Evolutionary conservation across 2,329 filamentous ascomycete species (phyloP).

Genomic region (Clonostachys chloroleuca): DNA sequence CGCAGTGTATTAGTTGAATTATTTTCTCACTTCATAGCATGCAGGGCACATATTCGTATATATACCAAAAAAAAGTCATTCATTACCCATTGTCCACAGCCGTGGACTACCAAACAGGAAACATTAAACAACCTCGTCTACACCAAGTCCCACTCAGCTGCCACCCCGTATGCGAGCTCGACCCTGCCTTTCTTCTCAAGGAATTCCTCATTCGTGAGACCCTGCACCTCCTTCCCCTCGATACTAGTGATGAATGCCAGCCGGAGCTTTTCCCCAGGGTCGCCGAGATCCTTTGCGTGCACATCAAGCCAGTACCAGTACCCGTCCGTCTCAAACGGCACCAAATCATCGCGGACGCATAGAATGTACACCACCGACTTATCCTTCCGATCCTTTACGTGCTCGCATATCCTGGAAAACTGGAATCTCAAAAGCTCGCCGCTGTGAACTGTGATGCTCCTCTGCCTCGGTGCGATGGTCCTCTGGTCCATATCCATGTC

Average conservation of each 20-base stretch:
- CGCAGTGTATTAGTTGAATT: too few relatives aligned
- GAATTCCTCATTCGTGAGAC: slow-evolving; percentile 42
- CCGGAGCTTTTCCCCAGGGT: slow-evolving; percentile 62
- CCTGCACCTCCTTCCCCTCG: slow-evolving; percentile 39
- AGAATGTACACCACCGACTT: too few relatives aligned
- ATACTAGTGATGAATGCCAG: slow-evolving; percentile 56
- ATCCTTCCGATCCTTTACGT: slow-evolving; percentile 64
- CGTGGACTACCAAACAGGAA: too few relatives aligned
- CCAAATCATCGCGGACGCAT: slow-evolving; percentile 36
- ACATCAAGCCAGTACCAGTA: slow-evolving; percentile 82
- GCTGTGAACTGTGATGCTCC: slow-evolving; percentile 56
- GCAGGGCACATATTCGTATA: too few relatives aligned
- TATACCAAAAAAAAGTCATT: too few relatives aligned
- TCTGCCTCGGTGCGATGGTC: slow-evolving; percentile 50
- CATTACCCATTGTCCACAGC: too few relatives aligned
- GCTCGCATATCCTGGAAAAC: slow-evolving; percentile 73
- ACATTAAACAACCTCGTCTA: too few relatives aligned
- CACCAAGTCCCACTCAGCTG: too few relatives aligned
- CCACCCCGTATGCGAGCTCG: too few relatives aligned
- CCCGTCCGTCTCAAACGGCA: slow-evolving; percentile 74
- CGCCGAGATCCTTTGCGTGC: slow-evolving; percentile 58
- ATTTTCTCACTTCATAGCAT: too few relatives aligned
- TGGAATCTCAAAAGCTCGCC: slow-evolving; percentile 66
- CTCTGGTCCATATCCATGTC: slow-evolving; percentile 49
- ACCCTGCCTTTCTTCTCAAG: slow-evolving; percentile 31